Percentiles rank a stretch among this genome's conserved stretches.
Evolutionary conservation across 1,284 basidiomycete species (phyloP).

Genomic region (Kalmanozyma brasiliensis): DNA sequence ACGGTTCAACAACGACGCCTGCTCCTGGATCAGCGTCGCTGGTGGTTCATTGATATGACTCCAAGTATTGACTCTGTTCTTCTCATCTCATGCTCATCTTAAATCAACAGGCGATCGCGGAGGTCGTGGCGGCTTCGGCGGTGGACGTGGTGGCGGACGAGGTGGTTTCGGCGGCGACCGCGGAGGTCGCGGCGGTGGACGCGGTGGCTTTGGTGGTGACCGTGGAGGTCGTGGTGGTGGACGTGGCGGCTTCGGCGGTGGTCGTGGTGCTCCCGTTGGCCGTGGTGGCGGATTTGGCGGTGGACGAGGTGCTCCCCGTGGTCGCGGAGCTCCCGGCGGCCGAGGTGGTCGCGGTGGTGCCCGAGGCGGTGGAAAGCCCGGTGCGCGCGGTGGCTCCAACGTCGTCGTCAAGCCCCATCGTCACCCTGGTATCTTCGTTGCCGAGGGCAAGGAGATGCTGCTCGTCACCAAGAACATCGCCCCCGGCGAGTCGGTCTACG

Average conservation of each 20-base stretch:
- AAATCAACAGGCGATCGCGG: conserved; percentile 54
- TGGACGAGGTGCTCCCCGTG: conserved; percentile 55
- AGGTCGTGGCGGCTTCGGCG: conserved; percentile 58
- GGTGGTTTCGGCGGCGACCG: conserved; percentile 53
- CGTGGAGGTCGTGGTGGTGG: conserved; percentile 71
- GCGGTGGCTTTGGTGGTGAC: conserved; percentile 54
- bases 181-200: conserved; percentile 72
- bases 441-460: conserved; percentile 84
- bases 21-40: neutral
- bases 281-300: conserved; percentile 43
- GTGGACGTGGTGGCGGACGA: conserved; percentile 55
- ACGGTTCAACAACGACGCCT: neutral
- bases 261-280: conserved; percentile 51
- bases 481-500: conserved; percentile 97
- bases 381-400: conserved; percentile 75
- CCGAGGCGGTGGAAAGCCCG: conserved; percentile 59
- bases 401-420: conserved; percentile 91
- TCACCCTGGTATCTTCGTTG: conserved; percentile 81
- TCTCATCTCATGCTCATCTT: conserved; percentile 2
- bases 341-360: conserved; percentile 58
- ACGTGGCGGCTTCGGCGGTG: conserved; percentile 63
- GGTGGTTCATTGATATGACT: too few relatives aligned
- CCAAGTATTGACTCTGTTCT: conserved; percentile 9
- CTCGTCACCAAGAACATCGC: conserved; percentile 97
- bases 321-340: conserved; percentile 60